Conservation (phyloP, 2,329 filamentous ascomycete genomes). For the Beauveria australis region DNA sequence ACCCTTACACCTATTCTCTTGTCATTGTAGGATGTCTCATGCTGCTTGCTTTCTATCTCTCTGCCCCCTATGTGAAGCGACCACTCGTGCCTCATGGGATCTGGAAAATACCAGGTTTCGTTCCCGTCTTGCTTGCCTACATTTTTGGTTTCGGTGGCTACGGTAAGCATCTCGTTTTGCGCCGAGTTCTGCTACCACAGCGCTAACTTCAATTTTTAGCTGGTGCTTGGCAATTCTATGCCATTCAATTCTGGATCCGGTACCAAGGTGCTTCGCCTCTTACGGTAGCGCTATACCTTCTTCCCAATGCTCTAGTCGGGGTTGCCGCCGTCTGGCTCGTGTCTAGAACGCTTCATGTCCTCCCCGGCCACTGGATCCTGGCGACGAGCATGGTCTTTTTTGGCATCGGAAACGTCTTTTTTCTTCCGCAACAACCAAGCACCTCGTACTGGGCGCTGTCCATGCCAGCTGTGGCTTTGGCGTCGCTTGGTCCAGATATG, state of each 20-base stretch:
- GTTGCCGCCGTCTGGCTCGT: constrained; percentile 38
- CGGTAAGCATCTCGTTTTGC: background rate
- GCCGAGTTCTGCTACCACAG: background rate
- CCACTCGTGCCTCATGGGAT: background rate
- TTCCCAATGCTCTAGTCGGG: constrained; percentile 36
- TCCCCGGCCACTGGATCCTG: constrained; percentile 38
- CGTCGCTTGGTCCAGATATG: constrained; percentile 38
- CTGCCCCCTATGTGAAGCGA: background rate
- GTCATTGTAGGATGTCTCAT: constrained; percentile 5
- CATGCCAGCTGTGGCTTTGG: constrained; percentile 34
- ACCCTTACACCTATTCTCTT: constrained; percentile 8
- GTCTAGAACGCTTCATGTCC: constrained; percentile 34
- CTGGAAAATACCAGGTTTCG: constrained; percentile 4
- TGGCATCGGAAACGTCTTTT: constrained; percentile 10
- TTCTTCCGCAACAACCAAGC: constrained; percentile 25
- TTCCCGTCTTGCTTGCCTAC: constrained; percentile 1
- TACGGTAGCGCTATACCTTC: constrained; percentile 33
- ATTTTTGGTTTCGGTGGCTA: constrained; percentile 5
- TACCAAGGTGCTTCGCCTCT: constrained; percentile 30
- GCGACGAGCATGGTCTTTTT: constrained; percentile 29
- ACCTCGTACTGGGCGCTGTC: constrained; percentile 37
- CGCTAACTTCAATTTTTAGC: constrained; percentile 11
- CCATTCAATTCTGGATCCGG: constrained; percentile 29
- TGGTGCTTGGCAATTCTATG: constrained; percentile 27
- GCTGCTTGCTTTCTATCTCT: constrained; percentile 4